These are phyloP conservation scores for Lomentospora prolificans DNA, from an alignment of 2,329 filamentous ascomycete genomes.

Conservation along the genomic window DNA sequence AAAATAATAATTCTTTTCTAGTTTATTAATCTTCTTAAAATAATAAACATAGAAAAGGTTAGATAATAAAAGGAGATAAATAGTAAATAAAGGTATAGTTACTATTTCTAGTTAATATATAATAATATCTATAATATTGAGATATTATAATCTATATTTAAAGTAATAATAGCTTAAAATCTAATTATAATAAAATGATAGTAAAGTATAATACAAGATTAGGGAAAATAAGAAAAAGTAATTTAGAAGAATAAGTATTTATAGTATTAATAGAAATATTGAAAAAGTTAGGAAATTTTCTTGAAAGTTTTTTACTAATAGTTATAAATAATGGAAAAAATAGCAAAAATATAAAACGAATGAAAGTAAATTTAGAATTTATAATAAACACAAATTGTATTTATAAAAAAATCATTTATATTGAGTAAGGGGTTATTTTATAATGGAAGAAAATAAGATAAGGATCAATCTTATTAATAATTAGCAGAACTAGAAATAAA, in stretches of 20 bases:
- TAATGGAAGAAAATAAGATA: not conserved
- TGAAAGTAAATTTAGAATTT: not conserved
- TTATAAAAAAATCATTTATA: not conserved
- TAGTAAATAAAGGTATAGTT: too few relatives aligned
- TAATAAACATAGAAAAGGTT: not conserved
- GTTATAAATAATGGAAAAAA: not conserved
- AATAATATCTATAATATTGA: too few relatives aligned
- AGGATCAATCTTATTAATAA: not conserved
- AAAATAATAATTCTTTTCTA: not conserved
- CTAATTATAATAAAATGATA: not conserved
- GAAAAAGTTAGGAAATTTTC: not conserved
- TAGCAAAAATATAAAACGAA: not conserved
- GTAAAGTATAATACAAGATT: not conserved
- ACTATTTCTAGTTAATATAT: too few relatives aligned
- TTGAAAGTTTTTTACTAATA: not conserved
- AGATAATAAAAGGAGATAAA: too few relatives aligned
- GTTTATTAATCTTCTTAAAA: not conserved
- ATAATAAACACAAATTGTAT: not conserved
- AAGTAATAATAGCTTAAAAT: not conserved
- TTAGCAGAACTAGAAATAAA: not conserved
- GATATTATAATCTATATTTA: too few relatives aligned
- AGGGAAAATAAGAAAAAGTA: not conserved
- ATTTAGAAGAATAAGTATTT: not conserved
- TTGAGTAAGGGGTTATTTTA: not conserved
- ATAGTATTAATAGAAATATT: not conserved